These are phyloP conservation scores for Hortiboletus campestris DNA, from an alignment of 768 basidiomycete species.

Conservation along the genomic window DNA sequence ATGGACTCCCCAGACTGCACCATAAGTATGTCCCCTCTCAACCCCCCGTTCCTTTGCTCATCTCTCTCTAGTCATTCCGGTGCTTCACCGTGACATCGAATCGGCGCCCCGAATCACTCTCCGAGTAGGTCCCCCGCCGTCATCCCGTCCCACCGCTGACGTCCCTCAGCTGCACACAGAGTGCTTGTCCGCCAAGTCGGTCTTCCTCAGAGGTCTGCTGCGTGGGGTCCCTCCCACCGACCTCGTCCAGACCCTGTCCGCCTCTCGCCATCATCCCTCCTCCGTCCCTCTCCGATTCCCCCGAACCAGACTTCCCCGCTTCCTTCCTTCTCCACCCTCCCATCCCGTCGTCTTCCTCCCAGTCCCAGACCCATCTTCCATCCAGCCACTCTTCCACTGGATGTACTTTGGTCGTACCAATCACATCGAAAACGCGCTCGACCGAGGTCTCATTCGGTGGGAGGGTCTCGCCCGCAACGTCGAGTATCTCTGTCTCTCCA, in stretches of 20 bases:
- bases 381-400: conserved; percentile 74
- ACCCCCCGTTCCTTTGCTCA: background rate
- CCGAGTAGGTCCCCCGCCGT: conserved; percentile 45
- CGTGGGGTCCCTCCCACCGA: conserved; percentile 63
- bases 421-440: conserved; percentile 66
- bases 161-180: conserved; percentile 67
- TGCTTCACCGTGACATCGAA: conserved; percentile 45
- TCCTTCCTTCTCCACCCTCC: conserved; percentile 58
- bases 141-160: conserved; percentile 5
- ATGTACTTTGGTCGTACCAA: conserved; percentile 75
- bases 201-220: conserved; percentile 68
- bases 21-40: conserved; percentile 47
- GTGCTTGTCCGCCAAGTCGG: conserved; percentile 80
- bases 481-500: conserved; percentile 78
- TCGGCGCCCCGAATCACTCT: conserved; percentile 57
- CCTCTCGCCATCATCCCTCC: conserved; percentile 15
- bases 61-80: conserved; percentile 41
- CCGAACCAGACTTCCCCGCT: conserved; percentile 56
- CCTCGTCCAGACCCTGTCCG: conserved; percentile 42
- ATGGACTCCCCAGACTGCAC: conserved; percentile 60
- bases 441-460: conserved; percentile 68
- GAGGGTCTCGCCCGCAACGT: conserved; percentile 86
- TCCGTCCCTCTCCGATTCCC: conserved; percentile 38
- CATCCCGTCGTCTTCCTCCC: conserved; percentile 74
- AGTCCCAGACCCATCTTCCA: conserved; percentile 69